phyloP scores from a whole-genome alignment of 2,329 filamentous ascomycete genomes.

The Fonsecaea monophora region DNA sequence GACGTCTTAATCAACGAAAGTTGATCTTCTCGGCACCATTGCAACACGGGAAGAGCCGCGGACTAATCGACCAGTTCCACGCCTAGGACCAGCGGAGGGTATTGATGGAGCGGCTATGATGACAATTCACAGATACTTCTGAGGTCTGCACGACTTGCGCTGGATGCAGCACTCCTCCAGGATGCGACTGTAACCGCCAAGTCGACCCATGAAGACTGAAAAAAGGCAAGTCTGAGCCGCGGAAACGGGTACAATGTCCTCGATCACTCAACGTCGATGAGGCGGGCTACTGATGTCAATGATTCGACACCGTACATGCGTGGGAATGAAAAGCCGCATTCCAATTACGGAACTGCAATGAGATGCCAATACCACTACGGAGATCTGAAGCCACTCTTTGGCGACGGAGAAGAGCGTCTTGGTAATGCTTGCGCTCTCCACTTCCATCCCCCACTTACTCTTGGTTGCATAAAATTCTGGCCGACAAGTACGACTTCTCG shows the following conservation, averaged over 20 bases:
- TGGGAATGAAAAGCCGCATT: background rate
- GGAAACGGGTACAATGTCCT: background rate
- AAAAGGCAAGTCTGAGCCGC: constrained; percentile 44
- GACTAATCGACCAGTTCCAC: background rate
- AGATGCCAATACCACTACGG: background rate
- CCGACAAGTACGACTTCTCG: background rate
- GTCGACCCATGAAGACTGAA: constrained; percentile 37
- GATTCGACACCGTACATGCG: constrained; percentile 1
- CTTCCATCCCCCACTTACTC: constrained; percentile 12
- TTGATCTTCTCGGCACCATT: background rate
- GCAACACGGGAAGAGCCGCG: background rate
- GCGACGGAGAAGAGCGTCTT: constrained; percentile 29
- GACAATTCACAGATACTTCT: constrained; percentile 72
- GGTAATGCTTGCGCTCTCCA: constrained; percentile 19
- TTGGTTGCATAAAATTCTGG: constrained; percentile 13
- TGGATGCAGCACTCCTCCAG: constrained; percentile 42
- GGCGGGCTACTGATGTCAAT: background rate
- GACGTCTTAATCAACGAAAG: constrained; percentile 50
- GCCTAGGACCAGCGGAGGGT: background rate
- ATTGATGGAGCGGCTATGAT: constrained; percentile 35
- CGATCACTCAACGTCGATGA: background rate
- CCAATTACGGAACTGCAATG: background rate
- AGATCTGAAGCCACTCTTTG: constrained; percentile 1
- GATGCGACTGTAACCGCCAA: constrained; percentile 30
- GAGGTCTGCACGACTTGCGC: constrained; percentile 56